Evolutionary conservation across 305 asterid species (phyloP).

Genomic region (Fraxinus floribunda): DNA sequence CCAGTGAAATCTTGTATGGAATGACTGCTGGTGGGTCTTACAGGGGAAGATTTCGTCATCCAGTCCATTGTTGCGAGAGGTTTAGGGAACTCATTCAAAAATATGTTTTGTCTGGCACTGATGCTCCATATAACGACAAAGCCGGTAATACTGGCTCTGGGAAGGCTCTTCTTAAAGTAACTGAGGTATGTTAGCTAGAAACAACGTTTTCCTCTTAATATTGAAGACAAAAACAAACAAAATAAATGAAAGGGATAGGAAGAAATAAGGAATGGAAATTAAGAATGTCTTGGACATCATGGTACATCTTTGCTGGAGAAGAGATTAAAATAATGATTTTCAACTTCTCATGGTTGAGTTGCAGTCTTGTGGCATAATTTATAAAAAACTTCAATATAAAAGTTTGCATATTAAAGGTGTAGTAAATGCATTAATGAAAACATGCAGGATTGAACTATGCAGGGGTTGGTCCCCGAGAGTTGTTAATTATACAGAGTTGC

Average conservation of each 20-base stretch:
- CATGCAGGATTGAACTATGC: background rate
- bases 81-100: constrained; percentile 86
- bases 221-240: background rate
- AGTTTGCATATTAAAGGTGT: background rate
- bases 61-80: constrained; percentile 92
- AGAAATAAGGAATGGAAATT: background rate
- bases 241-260: background rate
- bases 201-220: background rate
- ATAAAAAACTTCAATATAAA: background rate
- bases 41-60: constrained; percentile 84
- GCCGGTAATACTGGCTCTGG: constrained; percentile 55
- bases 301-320: constrained; percentile 13
- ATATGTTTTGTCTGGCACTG: constrained; percentile 64
- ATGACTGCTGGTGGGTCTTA: constrained; percentile 76
- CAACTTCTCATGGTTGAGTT: background rate
- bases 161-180: constrained; percentile 81
- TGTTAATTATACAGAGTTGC: background rate
- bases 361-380: background rate
- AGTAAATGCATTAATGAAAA: constrained; percentile 1
- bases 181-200: constrained; percentile 62
- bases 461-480: background rate
- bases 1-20: constrained; percentile 77
- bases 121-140: constrained; percentile 65
- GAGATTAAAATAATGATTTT: background rate
- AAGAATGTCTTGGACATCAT: background rate